Percentiles rank a stretch among this genome's conserved stretches.
Evolutionary conservation across 192 early-diverging fungal genomes (phyloP).

Genomic region (Linnemannia elongata): DNA sequence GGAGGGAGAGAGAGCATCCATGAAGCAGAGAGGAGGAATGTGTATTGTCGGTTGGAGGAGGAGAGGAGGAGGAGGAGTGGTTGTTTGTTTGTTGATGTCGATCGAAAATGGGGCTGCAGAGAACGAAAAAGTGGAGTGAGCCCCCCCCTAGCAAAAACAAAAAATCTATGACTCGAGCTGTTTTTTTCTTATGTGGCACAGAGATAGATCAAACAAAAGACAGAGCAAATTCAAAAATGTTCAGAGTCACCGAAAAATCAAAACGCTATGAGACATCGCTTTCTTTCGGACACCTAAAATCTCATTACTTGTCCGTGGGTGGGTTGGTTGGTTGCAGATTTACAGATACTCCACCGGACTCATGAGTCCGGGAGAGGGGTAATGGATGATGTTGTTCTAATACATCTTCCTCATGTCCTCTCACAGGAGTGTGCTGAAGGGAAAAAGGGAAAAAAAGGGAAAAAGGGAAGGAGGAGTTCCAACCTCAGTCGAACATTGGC

Average conservation of each 20-base stretch:
- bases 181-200: background rate
- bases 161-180: background rate
- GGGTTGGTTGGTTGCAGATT: background rate
- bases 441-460: background rate
- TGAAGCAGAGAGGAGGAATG: no score
- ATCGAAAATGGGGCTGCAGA: background rate
- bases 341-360: background rate
- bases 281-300: background rate
- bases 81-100: background rate
- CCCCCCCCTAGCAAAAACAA: background rate
- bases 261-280: no score
- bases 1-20: background rate
- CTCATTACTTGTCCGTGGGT: background rate
- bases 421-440: background rate
- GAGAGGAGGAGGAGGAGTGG: background rate
- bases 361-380: background rate
- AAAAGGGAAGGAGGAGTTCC: background rate
- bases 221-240: background rate
- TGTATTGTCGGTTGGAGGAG: background rate
- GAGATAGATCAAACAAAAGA: background rate
- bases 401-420: background rate
- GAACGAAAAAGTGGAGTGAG: background rate
- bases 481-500: constrained; percentile 2
- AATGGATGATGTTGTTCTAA: no score
- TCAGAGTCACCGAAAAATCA: background rate